Percentiles rank a stretch among this genome's conserved stretches.
These are phyloP conservation scores for Rhizopogon sp. DNA, from an alignment of 768 basidiomycete species.

Conservation along the genomic window DNA sequence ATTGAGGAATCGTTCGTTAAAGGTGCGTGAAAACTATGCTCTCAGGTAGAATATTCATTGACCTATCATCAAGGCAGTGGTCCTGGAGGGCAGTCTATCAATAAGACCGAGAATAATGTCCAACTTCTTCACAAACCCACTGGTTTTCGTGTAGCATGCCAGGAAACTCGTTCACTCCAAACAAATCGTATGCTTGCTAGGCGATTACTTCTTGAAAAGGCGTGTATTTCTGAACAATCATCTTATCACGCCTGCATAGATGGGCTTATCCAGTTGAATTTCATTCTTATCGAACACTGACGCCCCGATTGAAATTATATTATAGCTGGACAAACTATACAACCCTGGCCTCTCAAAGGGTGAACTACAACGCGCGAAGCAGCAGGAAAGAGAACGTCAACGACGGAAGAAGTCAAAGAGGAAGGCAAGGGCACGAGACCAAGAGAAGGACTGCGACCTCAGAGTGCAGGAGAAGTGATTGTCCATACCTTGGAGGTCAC, in stretches of 20 bases:
- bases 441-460: slow-evolving; percentile 17
- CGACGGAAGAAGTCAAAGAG: slow-evolving; percentile 77
- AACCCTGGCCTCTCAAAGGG: slow-evolving; percentile 78
- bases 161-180: slow-evolving; percentile 80
- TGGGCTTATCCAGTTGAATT: slow-evolving; percentile 9
- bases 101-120: slow-evolving; percentile 91
- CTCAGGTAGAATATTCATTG: slow-evolving; percentile 1
- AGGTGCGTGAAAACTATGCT: slow-evolving; percentile 41
- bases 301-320: neutral
- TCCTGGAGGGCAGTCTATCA: slow-evolving; percentile 95
- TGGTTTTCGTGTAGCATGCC: slow-evolving; percentile 80
- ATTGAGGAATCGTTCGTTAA: slow-evolving; percentile 85
- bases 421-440: slow-evolving; percentile 32
- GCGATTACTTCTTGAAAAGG: slow-evolving; percentile 71
- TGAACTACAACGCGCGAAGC: slow-evolving; percentile 63
- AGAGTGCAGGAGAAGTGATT: slow-evolving; percentile 10
- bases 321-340: slow-evolving; percentile 60
- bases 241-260: slow-evolving; percentile 6
- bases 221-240: slow-evolving; percentile 30
- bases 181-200: slow-evolving; percentile 79
- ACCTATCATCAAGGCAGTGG: slow-evolving; percentile 59
- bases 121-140: slow-evolving; percentile 87
- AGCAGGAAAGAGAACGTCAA: slow-evolving; percentile 70
- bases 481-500: neutral
- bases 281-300: neutral